Base-by-base conservation (phyloP, 306 rosid genomes). In the Vigna radiata region DNA sequence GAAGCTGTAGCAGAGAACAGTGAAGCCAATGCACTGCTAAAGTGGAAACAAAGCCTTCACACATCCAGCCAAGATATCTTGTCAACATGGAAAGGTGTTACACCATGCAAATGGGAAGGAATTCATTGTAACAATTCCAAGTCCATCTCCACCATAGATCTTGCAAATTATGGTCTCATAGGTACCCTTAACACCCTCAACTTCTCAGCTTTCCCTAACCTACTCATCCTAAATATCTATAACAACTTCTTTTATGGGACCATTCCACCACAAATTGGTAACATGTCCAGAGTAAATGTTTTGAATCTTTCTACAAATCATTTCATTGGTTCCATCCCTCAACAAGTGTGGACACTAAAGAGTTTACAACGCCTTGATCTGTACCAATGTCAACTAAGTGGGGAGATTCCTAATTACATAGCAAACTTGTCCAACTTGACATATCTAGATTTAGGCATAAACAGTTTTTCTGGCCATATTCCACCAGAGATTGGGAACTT, bases 401-500 rank as follows among this genome's bases (percentile, higher is more conserved):
- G 81, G 31, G 10, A 0, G 6, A 62, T 81, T 44, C 53, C 62
- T 25, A 44, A 2, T 10, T 70, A 78, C 59, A 76, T 81, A 25
- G 81, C 54, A 70, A 76, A 81, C 62, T 76, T 81, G 70, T 7
- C 84, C 31, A 81, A 75, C 37, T 8, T 81, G 31, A 4, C 11
- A 36, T 37, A 2, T 68, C 81, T 81, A 23, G 73, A 81, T 61
- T 81, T 81, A 8, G 6, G 59, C 1, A 0, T 0, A 8, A 68
- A 59, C 43, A 29, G 68, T 6, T 31, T 60, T 7, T 70, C 49
- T 48, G 21, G 77, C 31, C 2, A 8, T 9, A 50, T 75, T 64
- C 79, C 83, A 29, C 27, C 61, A 18, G 82, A 29, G 56, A 67
- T 84, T 72, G 87, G 82, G 5, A 80, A 80, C 10, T 49, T 84